Evolutionary conservation across 2,329 filamentous ascomycete genomes (phyloP), one percentile per base, ranked within the genome.

Genomic region (Apiospora marii): DNA sequence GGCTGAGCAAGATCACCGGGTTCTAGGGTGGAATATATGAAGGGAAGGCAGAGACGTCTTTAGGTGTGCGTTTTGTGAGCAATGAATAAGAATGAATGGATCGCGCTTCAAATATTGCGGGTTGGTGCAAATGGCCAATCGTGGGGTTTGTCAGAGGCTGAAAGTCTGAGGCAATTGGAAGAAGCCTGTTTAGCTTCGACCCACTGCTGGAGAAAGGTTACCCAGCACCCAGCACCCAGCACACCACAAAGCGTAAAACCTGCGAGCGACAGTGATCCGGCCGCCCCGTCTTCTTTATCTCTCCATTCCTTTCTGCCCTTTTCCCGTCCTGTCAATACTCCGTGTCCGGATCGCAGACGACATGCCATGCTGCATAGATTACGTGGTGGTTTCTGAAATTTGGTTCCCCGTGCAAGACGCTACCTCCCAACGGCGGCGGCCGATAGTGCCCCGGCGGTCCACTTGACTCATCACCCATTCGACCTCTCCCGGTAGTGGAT

Each of bases 401-500:
- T n/a, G 30, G 30, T 8, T 34, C 51, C 51, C 53, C 53, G 53
- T 37, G 53, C 30, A 61, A 37, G 27, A 19, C 34, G 22, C 58
- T 41, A 24, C 34, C 27, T 30, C 27, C 13, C 58, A 41, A 64
- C 34, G 58, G 58, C 14, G 16, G 44, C 58, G 58, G 58, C 58
- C 58, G 58, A 64, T 64, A 41, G 58, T 64, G 58, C 22, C 58
- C 58, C 58, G 58, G 58, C n/a, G 58, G 10, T 64, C 34, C 58
- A 64, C 58, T 41, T 41, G 58, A 64, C 58, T 64, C 58, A 64
- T 64, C 58, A n/a, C 58, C 34, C 34, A 64, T 64, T 64, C 19
- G 34, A 64, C 34, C 34, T 64, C 58, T n/a, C 58, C 58, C 58
- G 58, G 58, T n/a, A 41, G 58, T 64, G 58, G 58, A 64, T 64